Base-by-base conservation (phyloP, 2,329 filamentous ascomycete species). In the Beauveria sp. region DNA sequence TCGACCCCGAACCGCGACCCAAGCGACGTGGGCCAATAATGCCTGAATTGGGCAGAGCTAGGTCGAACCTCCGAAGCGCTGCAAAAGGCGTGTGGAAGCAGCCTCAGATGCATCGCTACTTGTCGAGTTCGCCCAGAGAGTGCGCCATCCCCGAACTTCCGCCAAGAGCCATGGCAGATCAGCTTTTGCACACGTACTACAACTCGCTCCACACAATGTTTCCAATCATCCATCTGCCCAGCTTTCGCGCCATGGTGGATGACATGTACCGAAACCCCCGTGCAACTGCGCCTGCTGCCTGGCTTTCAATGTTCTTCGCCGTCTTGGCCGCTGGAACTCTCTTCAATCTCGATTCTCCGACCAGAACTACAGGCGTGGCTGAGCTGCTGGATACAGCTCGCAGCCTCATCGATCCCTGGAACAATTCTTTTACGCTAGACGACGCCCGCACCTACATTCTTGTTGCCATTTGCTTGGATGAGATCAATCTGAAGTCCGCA, bases 141-240 rank as follows among this genome's bases (percentile, higher is more conserved):
- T 79, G 78, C 24, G 79, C 77, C 54, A 76, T 83, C 41, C 86
- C 89, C 7, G 80, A 84, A 46, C 75, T 97, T 59, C 94, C 93
- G 0, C 79, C 88, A 1, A 88, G 86, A 65, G 77, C 84, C 30
- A 74, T 86, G 24, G 85, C 87, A 30, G 91, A 96, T 64, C 84
- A 84, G 65, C 79, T 97, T 2, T 75, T 97, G 37, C 81, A 84
- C 40, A 82, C 88, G 43, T 99, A 96, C 72, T 88, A 90, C 67
- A 79, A 82, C 44, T 88, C 88, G 7, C 80, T 91, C 26, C 93
- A 97, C 71, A 83, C 86, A 37, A 87, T 90, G 72, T 88, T 92
- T 66, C 94, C 94, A 0, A 86, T 96, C 48, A 69, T 97, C 10
- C 91, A 97, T 72, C 96, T 92, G 89, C 90, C 91, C 2, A 89